Percentiles rank a stretch among this genome's conserved stretches.
These are phyloP conservation scores for Houttuynia cordata DNA, from an alignment of 164 flowering plant species.

Conservation along the genomic window DNA sequence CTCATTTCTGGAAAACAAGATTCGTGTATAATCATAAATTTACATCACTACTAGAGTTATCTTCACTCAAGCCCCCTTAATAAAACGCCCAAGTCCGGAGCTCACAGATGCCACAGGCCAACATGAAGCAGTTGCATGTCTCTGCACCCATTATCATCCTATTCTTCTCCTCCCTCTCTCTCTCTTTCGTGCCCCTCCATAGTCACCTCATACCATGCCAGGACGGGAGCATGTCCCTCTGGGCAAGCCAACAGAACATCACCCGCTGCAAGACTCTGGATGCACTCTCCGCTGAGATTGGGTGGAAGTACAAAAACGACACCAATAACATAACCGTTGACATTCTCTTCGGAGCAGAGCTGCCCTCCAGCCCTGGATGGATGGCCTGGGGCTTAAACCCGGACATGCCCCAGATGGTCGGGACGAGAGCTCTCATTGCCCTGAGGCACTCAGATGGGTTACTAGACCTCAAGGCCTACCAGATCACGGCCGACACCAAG, in stretches of 20 bases:
- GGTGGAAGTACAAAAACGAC: slow-evolving; percentile 11
- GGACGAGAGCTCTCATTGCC: slow-evolving; percentile 41
- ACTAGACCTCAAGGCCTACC: slow-evolving; percentile 4
- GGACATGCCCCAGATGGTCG: slow-evolving; percentile 23
- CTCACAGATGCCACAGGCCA: too few relatives aligned
- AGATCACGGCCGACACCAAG: slow-evolving; percentile 24
- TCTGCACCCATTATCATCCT: not conserved
- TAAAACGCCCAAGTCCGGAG: too few relatives aligned
- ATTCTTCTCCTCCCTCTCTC: not conserved
- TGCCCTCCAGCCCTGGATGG: slow-evolving; percentile 17
- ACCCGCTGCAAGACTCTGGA: slow-evolving; percentile 20
- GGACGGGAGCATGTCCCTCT: not conserved
- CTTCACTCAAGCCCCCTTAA: not conserved
- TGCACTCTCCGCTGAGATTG: slow-evolving; percentile 26
- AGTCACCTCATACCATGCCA: not conserved
- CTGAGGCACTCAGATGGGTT: slow-evolving; percentile 14
- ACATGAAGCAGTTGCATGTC: too few relatives aligned
- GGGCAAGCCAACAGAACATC: not conserved
- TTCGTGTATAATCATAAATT: too few relatives aligned
- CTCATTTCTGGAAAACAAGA: not conserved
- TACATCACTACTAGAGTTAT: not conserved
- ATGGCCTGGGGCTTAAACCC: slow-evolving; percentile 57
- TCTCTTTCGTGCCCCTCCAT: not conserved
- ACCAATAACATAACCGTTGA: slow-evolving; percentile 7
- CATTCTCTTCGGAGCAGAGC: slow-evolving; percentile 19